Conservation (phyloP, 106 monocot genomes). For the Platanthera zijinensis region DNA sequence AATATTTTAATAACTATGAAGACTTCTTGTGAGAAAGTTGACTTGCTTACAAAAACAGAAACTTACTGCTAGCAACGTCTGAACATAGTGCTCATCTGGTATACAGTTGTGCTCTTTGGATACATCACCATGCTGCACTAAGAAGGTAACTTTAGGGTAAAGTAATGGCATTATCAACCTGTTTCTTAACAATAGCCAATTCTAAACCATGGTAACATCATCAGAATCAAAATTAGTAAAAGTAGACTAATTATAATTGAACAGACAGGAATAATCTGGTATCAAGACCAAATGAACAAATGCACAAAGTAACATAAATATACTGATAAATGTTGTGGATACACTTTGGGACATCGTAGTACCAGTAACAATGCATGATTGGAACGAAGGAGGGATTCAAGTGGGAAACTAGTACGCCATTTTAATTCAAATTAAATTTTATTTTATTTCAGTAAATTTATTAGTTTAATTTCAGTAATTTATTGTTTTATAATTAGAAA, state of each 20-base stretch:
- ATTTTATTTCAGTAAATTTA: no score
- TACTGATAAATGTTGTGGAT: background rate
- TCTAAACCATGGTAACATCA: background rate
- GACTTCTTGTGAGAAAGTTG: background rate
- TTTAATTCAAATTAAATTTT: no score
- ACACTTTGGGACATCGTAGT: no score
- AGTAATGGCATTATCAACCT: no score
- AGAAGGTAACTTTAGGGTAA: background rate
- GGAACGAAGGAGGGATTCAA: no score
- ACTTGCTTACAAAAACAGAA: background rate
- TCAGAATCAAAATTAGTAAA: background rate
- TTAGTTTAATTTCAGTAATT: no score
- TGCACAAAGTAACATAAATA: background rate
- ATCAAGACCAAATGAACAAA: background rate
- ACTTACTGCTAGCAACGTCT: conserved; percentile 85
- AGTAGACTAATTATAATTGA: background rate
- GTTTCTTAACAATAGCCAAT: background rate
- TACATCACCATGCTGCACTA: conserved; percentile 66
- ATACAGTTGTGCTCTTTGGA: conserved; percentile 92
- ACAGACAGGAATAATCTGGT: background rate
- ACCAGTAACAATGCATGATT: no score
- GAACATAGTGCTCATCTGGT: conserved; percentile 99
- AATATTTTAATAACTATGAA: background rate
- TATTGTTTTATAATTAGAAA: no score
- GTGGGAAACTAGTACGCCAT: no score